Conservation (phyloP, 352 stramenopile species). For the Pythium guiyangense region DNA sequence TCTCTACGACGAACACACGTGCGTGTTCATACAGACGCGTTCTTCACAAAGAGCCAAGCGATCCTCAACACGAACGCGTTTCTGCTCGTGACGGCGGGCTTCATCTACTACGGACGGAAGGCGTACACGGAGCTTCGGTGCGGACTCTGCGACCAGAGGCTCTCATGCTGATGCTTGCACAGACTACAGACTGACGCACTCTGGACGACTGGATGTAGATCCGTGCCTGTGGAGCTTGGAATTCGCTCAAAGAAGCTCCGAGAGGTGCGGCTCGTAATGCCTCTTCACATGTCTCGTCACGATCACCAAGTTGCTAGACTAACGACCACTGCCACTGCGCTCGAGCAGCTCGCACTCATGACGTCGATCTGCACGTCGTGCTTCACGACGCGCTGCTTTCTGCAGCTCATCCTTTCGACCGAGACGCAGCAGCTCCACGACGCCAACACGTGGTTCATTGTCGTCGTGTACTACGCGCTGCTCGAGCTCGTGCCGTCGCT, state of each 20-base stretch:
- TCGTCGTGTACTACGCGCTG: constrained; percentile 78
- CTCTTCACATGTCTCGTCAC: not conserved
- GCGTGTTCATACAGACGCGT: constrained; percentile 37
- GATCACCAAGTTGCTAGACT: not conserved
- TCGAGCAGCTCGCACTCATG: constrained; percentile 52
- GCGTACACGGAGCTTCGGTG: constrained; percentile 79
- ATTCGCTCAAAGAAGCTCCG: constrained; percentile 83
- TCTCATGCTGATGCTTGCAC: too few relatives aligned
- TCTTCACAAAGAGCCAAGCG: constrained; percentile 74
- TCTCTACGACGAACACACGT: not conserved
- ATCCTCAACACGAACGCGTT: constrained; percentile 84
- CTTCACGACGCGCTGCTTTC: constrained; percentile 63
- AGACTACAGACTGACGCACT: not conserved
- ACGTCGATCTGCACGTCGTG: constrained; percentile 81
- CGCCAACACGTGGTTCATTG: constrained; percentile 69
- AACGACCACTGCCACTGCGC: not conserved
- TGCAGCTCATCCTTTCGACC: constrained; percentile 72
- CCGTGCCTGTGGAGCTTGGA: constrained; percentile 72
- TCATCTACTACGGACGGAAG: constrained; percentile 75
- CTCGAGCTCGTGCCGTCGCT: constrained; percentile 76
- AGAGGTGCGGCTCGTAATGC: constrained; percentile 27
- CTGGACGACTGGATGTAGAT: constrained; percentile 27
- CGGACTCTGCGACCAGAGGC: not conserved
- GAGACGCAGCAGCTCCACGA: constrained; percentile 74
- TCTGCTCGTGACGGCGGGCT: constrained; percentile 62